A percentile compares a stretch with the other conserved stretches of the same genome.
Evolutionary conservation across 1,139 yeast genomes (phyloP).

Genomic region (Sugiyamaella sp.): DNA sequence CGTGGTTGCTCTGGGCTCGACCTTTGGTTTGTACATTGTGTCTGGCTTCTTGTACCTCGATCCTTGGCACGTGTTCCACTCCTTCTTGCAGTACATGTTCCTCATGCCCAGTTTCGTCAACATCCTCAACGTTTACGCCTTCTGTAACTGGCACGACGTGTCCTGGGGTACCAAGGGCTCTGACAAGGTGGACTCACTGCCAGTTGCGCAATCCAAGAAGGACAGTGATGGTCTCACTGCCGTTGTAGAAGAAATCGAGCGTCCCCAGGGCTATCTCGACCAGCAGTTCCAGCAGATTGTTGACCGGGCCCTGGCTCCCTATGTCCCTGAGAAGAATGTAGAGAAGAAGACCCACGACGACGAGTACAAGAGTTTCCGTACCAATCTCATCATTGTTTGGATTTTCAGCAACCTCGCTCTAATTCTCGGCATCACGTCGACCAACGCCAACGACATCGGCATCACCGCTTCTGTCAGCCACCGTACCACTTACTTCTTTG

Average conservation of each 20-base stretch:
- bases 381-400: conserved; percentile 81
- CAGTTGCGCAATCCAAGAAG: conserved; percentile 53
- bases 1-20: conserved; percentile 82
- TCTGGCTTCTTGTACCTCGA: conserved; percentile 75
- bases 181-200: conserved; percentile 60
- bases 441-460: conserved; percentile 39
- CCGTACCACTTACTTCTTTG: conserved; percentile 60
- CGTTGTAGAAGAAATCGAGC: conserved; percentile 69
- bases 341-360: conserved; percentile 52
- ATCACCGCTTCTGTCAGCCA: conserved; percentile 42
- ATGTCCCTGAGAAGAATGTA: conserved; percentile 41
- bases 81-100: conserved; percentile 81
- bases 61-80: conserved; percentile 93
- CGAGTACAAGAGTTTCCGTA: conserved; percentile 72
- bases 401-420: conserved; percentile 72
- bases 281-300: conserved; percentile 48
- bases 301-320: conserved; percentile 50
- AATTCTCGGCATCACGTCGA: conserved; percentile 61
- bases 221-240: conserved; percentile 72
- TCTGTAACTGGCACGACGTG: conserved; percentile 94
- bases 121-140: conserved; percentile 75
- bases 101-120: conserved; percentile 90
- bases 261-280: conserved; percentile 71
- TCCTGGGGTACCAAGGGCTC: conserved; percentile 99
- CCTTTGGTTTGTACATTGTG: conserved; percentile 83